A percentile compares a stretch with the other conserved stretches of the same genome.
Conservation (phyloP, 108 stramenopile genomes). For the Hondaea fermentalgiana region DNA sequence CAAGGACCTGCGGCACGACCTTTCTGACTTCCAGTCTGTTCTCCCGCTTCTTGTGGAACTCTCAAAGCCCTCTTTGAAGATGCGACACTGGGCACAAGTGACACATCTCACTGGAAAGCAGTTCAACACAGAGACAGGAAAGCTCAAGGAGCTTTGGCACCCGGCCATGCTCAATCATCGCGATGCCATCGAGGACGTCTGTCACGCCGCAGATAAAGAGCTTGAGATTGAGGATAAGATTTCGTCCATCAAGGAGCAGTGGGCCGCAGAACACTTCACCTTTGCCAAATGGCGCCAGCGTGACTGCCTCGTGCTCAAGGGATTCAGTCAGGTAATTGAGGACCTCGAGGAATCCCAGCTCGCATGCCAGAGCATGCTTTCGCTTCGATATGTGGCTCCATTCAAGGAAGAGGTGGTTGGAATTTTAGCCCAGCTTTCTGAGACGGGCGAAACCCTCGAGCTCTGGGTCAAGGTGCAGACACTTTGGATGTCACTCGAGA, state of each 20-base stretch:
- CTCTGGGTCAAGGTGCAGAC: slow-evolving; percentile 56
- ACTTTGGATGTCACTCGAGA: slow-evolving; percentile 53
- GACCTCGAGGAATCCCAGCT: slow-evolving; percentile 61
- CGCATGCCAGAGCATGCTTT: slow-evolving; percentile 43
- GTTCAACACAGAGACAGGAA: neutral
- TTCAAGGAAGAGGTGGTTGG: slow-evolving; percentile 34
- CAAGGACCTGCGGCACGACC: slow-evolving; percentile 27
- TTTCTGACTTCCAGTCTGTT: slow-evolving; percentile 44
- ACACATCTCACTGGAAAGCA: neutral
- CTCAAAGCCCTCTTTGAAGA: slow-evolving; percentile 45
- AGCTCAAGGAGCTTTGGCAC: slow-evolving; percentile 19
- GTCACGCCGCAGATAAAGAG: slow-evolving; percentile 58
- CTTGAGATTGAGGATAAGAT: slow-evolving; percentile 49
- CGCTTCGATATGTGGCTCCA: slow-evolving; percentile 43
- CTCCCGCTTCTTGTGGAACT: slow-evolving; percentile 50
- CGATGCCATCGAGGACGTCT: slow-evolving; percentile 45
- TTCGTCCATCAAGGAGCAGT: slow-evolving; percentile 39
- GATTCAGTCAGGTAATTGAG: slow-evolving; percentile 37
- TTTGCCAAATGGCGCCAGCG: slow-evolving; percentile 44
- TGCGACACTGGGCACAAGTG: slow-evolving; percentile 53
- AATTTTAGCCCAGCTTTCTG: slow-evolving; percentile 44
- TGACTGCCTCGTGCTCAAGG: slow-evolving; percentile 22
- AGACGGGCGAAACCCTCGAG: slow-evolving; percentile 54
- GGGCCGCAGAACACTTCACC: slow-evolving; percentile 34
- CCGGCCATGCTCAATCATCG: neutral